These are phyloP conservation scores for Earliella scabrosa DNA, from an alignment of 1,284 basidiomycete species.

Conservation along the genomic window DNA sequence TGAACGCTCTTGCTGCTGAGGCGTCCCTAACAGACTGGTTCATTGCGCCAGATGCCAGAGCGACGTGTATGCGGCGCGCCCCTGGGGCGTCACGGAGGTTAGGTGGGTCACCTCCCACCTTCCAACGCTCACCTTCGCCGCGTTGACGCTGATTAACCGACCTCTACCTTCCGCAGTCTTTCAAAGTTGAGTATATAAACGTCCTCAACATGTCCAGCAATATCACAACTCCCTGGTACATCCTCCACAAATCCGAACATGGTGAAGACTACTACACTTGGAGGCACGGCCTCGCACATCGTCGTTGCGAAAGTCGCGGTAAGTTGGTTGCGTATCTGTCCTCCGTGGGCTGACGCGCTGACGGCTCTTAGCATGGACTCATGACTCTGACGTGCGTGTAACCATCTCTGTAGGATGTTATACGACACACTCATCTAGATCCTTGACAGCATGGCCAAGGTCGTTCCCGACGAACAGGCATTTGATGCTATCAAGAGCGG, in stretches of 20 bases:
- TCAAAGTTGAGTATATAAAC: too few species aligned
- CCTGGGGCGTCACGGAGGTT: too few species aligned
- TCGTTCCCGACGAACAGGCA: slow-evolving; percentile 51
- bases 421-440: slow-evolving; percentile 43
- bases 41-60: too few species aligned
- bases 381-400: slow-evolving; percentile 51
- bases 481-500: slow-evolving; percentile 64
- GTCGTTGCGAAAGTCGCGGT: slow-evolving; percentile 17
- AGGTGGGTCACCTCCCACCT: too few species aligned
- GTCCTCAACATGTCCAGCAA: too few species aligned
- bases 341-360: background rate
- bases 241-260: background rate
- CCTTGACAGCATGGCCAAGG: slow-evolving; percentile 5
- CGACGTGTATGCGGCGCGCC: too few species aligned
- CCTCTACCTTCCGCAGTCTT: too few species aligned
- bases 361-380: slow-evolving; percentile 49
- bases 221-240: too few species aligned
- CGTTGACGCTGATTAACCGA: too few species aligned
- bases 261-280: slow-evolving; percentile 15
- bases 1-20: too few species aligned
- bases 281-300: slow-evolving; percentile 14
- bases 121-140: too few species aligned
- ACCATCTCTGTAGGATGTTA: slow-evolving; percentile 34
- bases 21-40: too few species aligned
- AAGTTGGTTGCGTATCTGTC: background rate